phyloP scores from a whole-genome alignment of 1,139 yeast genomes.

The Scheffersomyces titani region DNA sequence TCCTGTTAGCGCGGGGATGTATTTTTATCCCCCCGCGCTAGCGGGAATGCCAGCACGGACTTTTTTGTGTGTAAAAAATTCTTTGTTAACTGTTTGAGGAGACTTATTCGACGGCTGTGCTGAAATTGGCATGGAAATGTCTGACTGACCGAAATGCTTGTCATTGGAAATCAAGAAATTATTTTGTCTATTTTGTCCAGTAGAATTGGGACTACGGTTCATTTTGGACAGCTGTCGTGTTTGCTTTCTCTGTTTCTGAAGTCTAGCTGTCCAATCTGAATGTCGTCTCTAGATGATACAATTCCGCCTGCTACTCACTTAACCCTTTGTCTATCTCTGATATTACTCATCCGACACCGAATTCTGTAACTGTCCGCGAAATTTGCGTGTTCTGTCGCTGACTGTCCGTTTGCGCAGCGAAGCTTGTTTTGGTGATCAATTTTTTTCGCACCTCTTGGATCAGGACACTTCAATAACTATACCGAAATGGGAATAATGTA shows the following conservation, averaged over 20 bases:
- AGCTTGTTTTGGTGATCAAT: not conserved
- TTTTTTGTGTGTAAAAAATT: not conserved
- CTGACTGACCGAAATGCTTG: not conserved
- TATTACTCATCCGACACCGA: not conserved
- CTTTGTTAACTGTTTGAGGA: not conserved
- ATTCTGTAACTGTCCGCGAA: not conserved
- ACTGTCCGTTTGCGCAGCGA: not conserved
- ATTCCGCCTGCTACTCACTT: not conserved
- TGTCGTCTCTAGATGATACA: not conserved
- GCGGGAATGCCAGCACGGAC: not conserved
- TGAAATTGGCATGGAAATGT: not conserved
- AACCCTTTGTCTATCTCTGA: not conserved
- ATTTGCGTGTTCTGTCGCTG: not conserved
- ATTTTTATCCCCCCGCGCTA: not conserved
- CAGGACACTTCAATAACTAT: slow-evolving; percentile 4
- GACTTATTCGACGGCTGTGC: not conserved
- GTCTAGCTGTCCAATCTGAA: not conserved
- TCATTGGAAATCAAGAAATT: not conserved
- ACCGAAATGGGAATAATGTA: slow-evolving; percentile 4
- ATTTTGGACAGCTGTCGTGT: not conserved
- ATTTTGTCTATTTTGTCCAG: not conserved
- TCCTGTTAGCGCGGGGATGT: not conserved
- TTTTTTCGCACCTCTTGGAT: not conserved
- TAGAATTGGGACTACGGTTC: not conserved
- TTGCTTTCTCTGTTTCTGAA: not conserved